Evolutionary conservation across 495 filamentous ascomycete genomes (phyloP).

Genomic region (Aspergillus leporis): DNA sequence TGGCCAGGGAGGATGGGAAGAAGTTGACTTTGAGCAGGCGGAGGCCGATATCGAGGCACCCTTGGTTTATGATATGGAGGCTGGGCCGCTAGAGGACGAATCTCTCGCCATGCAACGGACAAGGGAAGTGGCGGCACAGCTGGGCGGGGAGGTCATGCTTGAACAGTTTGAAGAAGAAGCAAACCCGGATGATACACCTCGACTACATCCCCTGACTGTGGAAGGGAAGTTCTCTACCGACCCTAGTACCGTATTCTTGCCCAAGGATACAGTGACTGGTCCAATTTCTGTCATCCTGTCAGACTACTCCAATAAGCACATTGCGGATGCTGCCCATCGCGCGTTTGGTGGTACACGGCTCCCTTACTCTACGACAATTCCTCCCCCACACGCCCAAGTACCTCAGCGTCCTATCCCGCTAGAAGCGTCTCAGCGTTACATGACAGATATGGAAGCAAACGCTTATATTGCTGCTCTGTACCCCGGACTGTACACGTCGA

Average conservation of each 20-base stretch:
- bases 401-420: slow-evolving; percentile 70
- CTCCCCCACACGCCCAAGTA: slow-evolving; percentile 45
- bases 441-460: slow-evolving; percentile 88
- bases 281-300: slow-evolving; percentile 67
- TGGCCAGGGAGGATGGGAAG: slow-evolving; percentile 59
- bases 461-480: slow-evolving; percentile 75
- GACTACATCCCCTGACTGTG: slow-evolving; percentile 64
- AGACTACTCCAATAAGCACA: slow-evolving; percentile 68
- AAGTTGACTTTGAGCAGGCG: slow-evolving; percentile 51
- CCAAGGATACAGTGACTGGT: slow-evolving; percentile 62
- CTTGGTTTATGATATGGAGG: slow-evolving; percentile 46
- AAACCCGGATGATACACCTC: slow-evolving; percentile 41
- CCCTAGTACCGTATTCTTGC: slow-evolving; percentile 71
- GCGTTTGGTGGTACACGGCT: slow-evolving; percentile 73
- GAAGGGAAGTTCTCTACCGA: slow-evolving; percentile 63
- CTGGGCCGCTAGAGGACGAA: slow-evolving; percentile 27
- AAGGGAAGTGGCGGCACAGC: slow-evolving; percentile 45
- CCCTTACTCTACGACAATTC: slow-evolving; percentile 68
- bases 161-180: slow-evolving; percentile 51
- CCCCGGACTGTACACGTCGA: slow-evolving; percentile 76
- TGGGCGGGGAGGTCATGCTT: slow-evolving; percentile 49
- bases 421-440: slow-evolving; percentile 65
- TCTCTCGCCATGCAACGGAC: slow-evolving; percentile 39
- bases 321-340: slow-evolving; percentile 64
- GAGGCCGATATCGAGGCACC: slow-evolving; percentile 29